A percentile compares a stretch with the other conserved stretches of the same genome.
Evolutionary conservation across 768 basidiomycete genomes (phyloP).

Genomic region (Baorangia bicolor): DNA sequence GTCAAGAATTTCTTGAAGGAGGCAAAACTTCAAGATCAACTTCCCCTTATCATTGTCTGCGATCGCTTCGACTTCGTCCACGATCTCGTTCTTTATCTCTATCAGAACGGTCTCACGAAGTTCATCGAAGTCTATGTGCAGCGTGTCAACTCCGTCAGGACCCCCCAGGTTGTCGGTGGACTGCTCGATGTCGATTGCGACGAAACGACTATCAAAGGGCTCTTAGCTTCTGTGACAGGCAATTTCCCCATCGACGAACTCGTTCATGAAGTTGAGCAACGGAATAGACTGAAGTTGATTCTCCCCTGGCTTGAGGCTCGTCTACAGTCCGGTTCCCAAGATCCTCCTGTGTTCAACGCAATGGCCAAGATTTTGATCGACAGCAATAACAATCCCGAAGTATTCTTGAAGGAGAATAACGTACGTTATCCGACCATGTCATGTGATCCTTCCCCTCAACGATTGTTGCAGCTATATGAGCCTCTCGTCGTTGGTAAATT

Average conservation of each 20-base stretch:
- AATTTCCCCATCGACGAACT: conserved; percentile 98
- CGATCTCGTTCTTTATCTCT: conserved; percentile 96
- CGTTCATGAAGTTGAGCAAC: conserved; percentile 93
- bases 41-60: conserved; percentile 99
- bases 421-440: conserved; percentile 43
- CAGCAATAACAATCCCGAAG: conserved; percentile 97
- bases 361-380: conserved; percentile 99
- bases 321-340: conserved; percentile 91
- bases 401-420: conserved; percentile 98
- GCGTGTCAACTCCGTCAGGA: conserved; percentile 94
- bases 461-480: conserved; percentile 74
- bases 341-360: conserved; percentile 93
- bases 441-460: conserved; percentile 1
- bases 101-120: conserved; percentile 94
- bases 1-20: conserved; percentile 99
- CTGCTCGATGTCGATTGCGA: conserved; percentile 98
- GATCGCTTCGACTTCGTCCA: conserved; percentile 99
- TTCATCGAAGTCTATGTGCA: conserved; percentile 99
- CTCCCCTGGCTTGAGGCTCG: conserved; percentile 96
- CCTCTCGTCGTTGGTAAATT: conserved; percentile 98
- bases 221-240: conserved; percentile 93
- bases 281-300: conserved; percentile 95
- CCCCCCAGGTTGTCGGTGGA: conserved; percentile 96
- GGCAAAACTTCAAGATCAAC: conserved; percentile 92
- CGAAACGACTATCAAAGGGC: conserved; percentile 89